Percentiles rank a stretch among this genome's conserved stretches.
phyloP scores from a whole-genome alignment of 2,329 filamentous ascomycete species.

The Fusarium luffae region DNA sequence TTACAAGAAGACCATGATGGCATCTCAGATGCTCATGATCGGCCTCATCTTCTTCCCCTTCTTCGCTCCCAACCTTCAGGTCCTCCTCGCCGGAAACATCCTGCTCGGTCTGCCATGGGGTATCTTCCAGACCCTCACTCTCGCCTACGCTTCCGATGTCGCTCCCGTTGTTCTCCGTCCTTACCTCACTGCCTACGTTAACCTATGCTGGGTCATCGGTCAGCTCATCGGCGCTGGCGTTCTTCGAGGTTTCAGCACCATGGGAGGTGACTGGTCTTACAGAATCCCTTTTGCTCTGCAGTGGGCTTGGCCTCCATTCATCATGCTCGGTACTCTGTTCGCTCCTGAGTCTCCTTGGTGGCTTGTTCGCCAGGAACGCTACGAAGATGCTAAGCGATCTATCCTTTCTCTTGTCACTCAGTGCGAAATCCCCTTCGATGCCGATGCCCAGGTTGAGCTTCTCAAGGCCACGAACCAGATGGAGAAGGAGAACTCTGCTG shows the following conservation, averaged over 20 bases:
- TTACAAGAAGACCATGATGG: constrained; percentile 50
- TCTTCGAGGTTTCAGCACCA: constrained; percentile 53
- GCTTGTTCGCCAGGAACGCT: constrained; percentile 55
- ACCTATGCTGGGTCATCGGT: constrained; percentile 62
- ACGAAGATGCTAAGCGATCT: constrained; percentile 52
- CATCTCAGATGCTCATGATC: constrained; percentile 50
- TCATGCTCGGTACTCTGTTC: constrained; percentile 57
- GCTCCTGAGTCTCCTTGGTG: constrained; percentile 64
- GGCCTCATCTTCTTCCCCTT: constrained; percentile 62
- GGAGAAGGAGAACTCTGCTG: constrained; percentile 26
- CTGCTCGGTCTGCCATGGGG: constrained; percentile 60
- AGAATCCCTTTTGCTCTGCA: constrained; percentile 61
- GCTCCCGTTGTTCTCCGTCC: constrained; percentile 56
- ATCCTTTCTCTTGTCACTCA: constrained; percentile 34
- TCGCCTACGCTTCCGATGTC: constrained; percentile 61
- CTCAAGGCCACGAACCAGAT: constrained; percentile 23
- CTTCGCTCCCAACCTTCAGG: constrained; percentile 55
- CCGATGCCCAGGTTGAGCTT: constrained; percentile 62
- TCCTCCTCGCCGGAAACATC: constrained; percentile 57
- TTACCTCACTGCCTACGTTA: constrained; percentile 60
- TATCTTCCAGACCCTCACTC: constrained; percentile 59
- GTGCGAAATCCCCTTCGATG: constrained; percentile 13
- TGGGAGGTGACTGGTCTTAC: constrained; percentile 57
- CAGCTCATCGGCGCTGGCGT: constrained; percentile 58
- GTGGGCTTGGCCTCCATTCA: constrained; percentile 59